Conservation (phyloP, 2,329 filamentous ascomycete species). For the Lachnellula cervina region DNA sequence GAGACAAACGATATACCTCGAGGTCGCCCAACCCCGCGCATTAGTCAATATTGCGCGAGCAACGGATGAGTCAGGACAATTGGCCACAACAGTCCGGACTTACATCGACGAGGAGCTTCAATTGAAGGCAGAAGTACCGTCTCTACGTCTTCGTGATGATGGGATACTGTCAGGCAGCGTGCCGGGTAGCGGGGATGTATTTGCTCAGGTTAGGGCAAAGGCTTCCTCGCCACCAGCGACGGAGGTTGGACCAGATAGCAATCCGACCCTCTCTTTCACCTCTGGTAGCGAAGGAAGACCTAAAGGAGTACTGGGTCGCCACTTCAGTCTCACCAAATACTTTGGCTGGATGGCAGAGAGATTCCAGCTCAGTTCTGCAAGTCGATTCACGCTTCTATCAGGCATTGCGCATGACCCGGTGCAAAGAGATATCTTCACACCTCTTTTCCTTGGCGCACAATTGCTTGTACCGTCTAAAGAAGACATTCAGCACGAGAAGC, state of each 20-base stretch:
- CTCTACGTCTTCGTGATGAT: slow-evolving; percentile 64
- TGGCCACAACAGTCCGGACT: slow-evolving; percentile 50
- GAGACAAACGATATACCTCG: slow-evolving; percentile 76
- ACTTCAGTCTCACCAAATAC: slow-evolving; percentile 81
- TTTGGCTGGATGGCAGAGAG: slow-evolving; percentile 89
- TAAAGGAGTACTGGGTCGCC: slow-evolving; percentile 82
- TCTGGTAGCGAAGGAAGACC: slow-evolving; percentile 72
- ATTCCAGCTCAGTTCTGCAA: slow-evolving; percentile 61
- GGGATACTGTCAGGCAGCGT: slow-evolving; percentile 64
- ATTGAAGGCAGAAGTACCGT: slow-evolving; percentile 70
- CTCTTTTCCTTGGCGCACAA: slow-evolving; percentile 78
- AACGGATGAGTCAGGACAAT: slow-evolving; percentile 59
- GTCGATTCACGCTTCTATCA: slow-evolving; percentile 72
- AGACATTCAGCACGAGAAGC: slow-evolving; percentile 77
- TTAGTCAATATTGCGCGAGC: slow-evolving; percentile 71
- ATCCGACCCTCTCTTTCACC: slow-evolving; percentile 70
- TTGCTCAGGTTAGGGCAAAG: slow-evolving; percentile 52
- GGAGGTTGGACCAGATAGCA: slow-evolving; percentile 80
- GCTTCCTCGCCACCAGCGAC: slow-evolving; percentile 54
- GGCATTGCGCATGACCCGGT: slow-evolving; percentile 78
- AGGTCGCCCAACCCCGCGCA: slow-evolving; percentile 69
- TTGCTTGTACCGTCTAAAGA: slow-evolving; percentile 75
- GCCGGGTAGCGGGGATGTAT: slow-evolving; percentile 60
- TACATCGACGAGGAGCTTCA: slow-evolving; percentile 71
- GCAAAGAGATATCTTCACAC: slow-evolving; percentile 78